These are phyloP conservation scores for Fusarium sp. DNA, from an alignment of 2,329 filamentous ascomycete species.

Conservation along the genomic window DNA sequence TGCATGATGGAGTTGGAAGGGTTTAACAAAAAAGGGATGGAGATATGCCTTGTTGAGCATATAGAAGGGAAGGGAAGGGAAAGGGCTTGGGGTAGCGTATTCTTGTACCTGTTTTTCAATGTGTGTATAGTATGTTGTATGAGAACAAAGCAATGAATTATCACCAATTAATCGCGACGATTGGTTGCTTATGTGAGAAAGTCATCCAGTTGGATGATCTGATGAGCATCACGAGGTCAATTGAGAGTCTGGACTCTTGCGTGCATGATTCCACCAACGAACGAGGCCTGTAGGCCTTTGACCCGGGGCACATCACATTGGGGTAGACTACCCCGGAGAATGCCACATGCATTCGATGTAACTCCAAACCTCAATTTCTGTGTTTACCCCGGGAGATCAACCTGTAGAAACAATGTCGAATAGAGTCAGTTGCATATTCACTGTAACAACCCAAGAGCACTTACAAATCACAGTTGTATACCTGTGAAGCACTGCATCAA, in stretches of 20 bases:
- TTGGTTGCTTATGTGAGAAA: constrained; percentile 3
- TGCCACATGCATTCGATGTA: constrained; percentile 2
- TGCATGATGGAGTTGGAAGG: constrained; percentile 34
- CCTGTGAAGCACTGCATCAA: not conserved
- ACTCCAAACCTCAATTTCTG: not conserved
- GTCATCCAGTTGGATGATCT: constrained; percentile 13
- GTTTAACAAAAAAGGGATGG: not conserved
- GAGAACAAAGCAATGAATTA: constrained; percentile 12
- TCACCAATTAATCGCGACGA: not conserved
- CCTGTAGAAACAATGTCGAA: not conserved
- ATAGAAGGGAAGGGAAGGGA: constrained; percentile 8
- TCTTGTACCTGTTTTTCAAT: not conserved
- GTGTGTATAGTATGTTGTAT: constrained; percentile 17
- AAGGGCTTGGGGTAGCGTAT: not conserved
- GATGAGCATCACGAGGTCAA: constrained; percentile 3
- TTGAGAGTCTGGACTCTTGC: not conserved
- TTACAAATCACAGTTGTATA: not conserved
- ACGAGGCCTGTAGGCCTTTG: not conserved
- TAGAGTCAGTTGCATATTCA: not conserved
- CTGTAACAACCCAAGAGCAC: not conserved
- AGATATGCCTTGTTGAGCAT: not conserved
- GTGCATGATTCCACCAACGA: constrained; percentile 25
- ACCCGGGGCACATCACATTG: not conserved
- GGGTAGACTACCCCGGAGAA: constrained; percentile 6
- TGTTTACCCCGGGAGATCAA: not conserved